A percentile compares a stretch with the other conserved stretches of the same genome.
These are phyloP conservation scores for Schwanniomyces sp. DNA, from an alignment of 805 yeast genomes.

Conservation along the genomic window DNA sequence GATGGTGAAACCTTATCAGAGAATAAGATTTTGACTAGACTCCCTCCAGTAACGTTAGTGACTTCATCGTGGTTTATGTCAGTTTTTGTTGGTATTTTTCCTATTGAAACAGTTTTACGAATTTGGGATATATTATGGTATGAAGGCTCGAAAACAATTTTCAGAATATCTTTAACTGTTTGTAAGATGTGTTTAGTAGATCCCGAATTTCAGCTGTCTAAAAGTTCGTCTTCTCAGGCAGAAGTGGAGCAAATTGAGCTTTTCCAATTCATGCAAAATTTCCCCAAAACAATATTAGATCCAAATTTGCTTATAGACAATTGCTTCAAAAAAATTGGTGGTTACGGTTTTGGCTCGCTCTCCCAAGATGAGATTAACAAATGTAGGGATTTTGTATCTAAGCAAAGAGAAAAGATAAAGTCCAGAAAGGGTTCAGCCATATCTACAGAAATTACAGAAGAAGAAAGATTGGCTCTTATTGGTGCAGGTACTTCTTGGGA, in stretches of 20 bases:
- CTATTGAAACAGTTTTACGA: conserved; percentile 82
- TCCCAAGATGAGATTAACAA: conserved; percentile 80
- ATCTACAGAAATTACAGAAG: conserved; percentile 37
- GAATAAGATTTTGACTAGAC: conserved; percentile 59
- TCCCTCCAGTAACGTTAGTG: conserved; percentile 90
- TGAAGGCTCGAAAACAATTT: conserved; percentile 85
- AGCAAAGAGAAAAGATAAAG: conserved; percentile 48
- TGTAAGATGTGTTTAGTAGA: conserved; percentile 66
- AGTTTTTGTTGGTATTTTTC: conserved; percentile 85
- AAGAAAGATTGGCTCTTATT: conserved; percentile 34
- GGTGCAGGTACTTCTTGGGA: conserved; percentile 11
- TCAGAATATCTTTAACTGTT: conserved; percentile 78
- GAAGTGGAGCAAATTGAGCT: conserved; percentile 48
- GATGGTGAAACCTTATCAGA: conserved; percentile 42
- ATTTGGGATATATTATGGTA: conserved; percentile 95
- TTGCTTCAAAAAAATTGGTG: conserved; percentile 71
- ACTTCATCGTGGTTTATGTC: conserved; percentile 99
- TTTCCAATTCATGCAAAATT: conserved; percentile 83
- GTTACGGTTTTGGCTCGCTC: conserved; percentile 63
- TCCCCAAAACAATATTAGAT: conserved; percentile 70
- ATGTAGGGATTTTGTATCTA: conserved; percentile 75
- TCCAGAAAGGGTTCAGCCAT: conserved; percentile 25
- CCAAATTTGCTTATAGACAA: conserved; percentile 69
- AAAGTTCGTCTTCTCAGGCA: conserved; percentile 16
- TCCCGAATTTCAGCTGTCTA: conserved; percentile 48